A percentile compares a stretch with the other conserved stretches of the same genome.
Conservation (phyloP, 2,329 filamentous ascomycete species). For the Cytospora piceicola region DNA sequence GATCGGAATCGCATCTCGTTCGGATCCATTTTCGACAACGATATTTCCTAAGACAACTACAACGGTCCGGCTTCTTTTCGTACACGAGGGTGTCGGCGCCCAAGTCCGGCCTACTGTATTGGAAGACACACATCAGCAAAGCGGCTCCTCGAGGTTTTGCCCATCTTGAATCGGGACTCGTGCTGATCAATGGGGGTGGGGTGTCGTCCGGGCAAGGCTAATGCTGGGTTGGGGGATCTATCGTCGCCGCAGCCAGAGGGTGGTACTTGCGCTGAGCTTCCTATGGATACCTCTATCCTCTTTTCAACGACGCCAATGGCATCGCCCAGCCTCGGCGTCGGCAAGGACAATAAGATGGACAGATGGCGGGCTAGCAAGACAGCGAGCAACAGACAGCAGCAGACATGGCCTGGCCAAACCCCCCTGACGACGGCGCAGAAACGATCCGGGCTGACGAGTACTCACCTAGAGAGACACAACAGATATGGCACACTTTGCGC, state of each 20-base stretch:
- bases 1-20: conserved; percentile 74
- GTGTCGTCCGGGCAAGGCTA: conserved; percentile 22
- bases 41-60: conserved; percentile 45
- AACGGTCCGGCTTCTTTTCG: conserved; percentile 42
- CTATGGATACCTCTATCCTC: neutral
- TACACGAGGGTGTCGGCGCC: conserved; percentile 46
- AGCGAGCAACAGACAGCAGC: neutral
- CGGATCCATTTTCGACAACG: conserved; percentile 63
- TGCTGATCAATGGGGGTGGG: conserved; percentile 28
- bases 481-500: conserved; percentile 47
- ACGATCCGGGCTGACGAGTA: conserved; percentile 24
- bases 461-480: conserved; percentile 43
- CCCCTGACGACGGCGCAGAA: conserved; percentile 8
- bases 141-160: conserved; percentile 17
- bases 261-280: conserved; percentile 10
- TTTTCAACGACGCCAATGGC: neutral
- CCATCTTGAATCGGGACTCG: conserved; percentile 20
- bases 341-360: neutral
- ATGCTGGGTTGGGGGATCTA: conserved; percentile 13
- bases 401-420: neutral
- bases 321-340: neutral
- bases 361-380: conserved; percentile 2
- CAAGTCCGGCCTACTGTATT: conserved; percentile 44
- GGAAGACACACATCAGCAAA: conserved; percentile 30
- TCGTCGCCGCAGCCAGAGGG: conserved; percentile 14